Evolutionary conservation across 2,329 filamentous ascomycete genomes (phyloP).

Genomic region (Stenocarpella maydis): DNA sequence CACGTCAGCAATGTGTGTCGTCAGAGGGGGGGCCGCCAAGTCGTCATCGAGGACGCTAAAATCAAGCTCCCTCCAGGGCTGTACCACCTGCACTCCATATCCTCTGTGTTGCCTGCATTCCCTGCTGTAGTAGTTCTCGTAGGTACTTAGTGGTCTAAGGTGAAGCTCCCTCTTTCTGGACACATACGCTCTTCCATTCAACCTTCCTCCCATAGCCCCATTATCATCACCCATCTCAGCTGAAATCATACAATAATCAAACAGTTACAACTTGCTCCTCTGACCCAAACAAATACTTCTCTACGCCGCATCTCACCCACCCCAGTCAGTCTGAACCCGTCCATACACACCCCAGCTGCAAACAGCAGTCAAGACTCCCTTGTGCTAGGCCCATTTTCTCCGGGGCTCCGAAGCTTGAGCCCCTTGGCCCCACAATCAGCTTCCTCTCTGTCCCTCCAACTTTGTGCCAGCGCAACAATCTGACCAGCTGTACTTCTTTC

Average conservation of each 20-base stretch:
- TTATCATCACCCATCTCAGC: background rate
- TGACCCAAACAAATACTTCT: background rate
- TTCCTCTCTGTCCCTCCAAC: slow-evolving; percentile 26
- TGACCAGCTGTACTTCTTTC: slow-evolving; percentile 33
- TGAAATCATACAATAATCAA: background rate
- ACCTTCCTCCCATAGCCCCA: background rate
- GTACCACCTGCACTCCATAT: background rate
- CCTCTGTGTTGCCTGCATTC: slow-evolving; percentile 6
- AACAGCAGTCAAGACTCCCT: slow-evolving; percentile 8
- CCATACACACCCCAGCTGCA: background rate
- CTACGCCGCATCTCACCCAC: background rate
- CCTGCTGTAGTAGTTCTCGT: background rate
- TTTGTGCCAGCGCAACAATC: slow-evolving; percentile 24
- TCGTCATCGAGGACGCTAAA: slow-evolving; percentile 23
- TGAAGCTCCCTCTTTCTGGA: background rate
- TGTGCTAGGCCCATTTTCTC: slow-evolving; percentile 15
- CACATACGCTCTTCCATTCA: slow-evolving; percentile 7
- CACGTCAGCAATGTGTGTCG: slow-evolving; percentile 18
- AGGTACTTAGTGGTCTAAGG: background rate
- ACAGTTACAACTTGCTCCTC: background rate
- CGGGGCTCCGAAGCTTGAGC: slow-evolving; percentile 28
- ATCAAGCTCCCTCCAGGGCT: slow-evolving; percentile 20
- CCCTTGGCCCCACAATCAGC: slow-evolving; percentile 31
- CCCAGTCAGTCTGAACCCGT: slow-evolving; percentile 13
- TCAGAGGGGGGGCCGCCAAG: background rate